Evolutionary conservation across 345 rosid species (phyloP).

Genomic region (Cardamine resedifolia): DNA sequence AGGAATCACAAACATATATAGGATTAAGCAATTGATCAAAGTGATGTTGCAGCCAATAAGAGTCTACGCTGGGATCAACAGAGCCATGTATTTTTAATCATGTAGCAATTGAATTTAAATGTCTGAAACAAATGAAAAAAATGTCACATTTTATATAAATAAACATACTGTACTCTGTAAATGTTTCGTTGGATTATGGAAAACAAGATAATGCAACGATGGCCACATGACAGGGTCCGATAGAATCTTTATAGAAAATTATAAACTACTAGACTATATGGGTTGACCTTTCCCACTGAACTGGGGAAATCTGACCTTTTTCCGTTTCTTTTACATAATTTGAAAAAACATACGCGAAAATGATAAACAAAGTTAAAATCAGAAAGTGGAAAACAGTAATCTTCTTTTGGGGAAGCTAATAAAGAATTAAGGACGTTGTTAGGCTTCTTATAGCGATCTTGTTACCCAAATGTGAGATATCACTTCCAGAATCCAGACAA

Average conservation of each 20-base stretch:
- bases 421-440: constrained; percentile 15
- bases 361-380: constrained; percentile 22
- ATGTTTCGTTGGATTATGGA: constrained; percentile 25
- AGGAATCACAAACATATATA: constrained; percentile 18
- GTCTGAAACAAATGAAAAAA: background rate
- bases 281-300: constrained; percentile 42
- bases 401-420: constrained; percentile 30
- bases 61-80: constrained; percentile 4
- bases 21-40: constrained; percentile 18
- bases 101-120: constrained; percentile 29
- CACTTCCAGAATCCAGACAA: constrained; percentile 29
- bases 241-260: constrained; percentile 30
- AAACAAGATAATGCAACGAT: constrained; percentile 26
- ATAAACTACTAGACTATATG: constrained; percentile 14
- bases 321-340: background rate
- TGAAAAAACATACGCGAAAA: constrained; percentile 4
- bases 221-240: constrained; percentile 33
- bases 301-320: constrained; percentile 27
- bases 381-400: background rate
- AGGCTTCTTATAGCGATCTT: constrained; percentile 24
- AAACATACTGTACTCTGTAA: constrained; percentile 3
- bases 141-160: background rate
- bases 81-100: constrained; percentile 26
- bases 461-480: constrained; percentile 23
- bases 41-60: constrained; percentile 2